These are phyloP conservation scores for Aspergillus saccharolyticus DNA, from an alignment of 495 filamentous ascomycete genomes.

Conservation along the genomic window DNA sequence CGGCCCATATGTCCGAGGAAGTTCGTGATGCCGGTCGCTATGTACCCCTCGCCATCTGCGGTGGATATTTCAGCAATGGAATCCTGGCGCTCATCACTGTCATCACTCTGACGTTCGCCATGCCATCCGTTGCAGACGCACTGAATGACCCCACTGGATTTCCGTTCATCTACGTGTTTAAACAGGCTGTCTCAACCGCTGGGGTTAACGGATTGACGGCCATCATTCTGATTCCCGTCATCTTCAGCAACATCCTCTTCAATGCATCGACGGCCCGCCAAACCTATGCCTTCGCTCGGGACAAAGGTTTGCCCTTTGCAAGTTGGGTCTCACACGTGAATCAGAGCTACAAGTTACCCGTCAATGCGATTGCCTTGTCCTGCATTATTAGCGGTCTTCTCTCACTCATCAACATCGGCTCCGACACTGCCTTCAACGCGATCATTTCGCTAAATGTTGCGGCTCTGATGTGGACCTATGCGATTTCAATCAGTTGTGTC, in stretches of 20 bases:
- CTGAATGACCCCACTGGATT: conserved; percentile 25
- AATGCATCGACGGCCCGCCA: conserved; percentile 19
- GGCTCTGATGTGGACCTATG: conserved; percentile 1
- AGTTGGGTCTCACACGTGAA: conserved; percentile 27
- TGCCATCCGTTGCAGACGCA: conserved; percentile 30
- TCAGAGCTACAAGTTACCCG: conserved; percentile 27
- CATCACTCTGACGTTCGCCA: conserved; percentile 33
- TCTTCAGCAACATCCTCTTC: conserved; percentile 20
- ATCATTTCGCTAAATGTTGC: conserved; percentile 39
- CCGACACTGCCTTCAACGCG: conserved; percentile 50
- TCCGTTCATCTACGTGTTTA: conserved; percentile 31
- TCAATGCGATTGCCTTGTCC: conserved; percentile 21
- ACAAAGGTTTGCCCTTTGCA: conserved; percentile 43
- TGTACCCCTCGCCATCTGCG: conserved; percentile 29
- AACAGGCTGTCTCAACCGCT: conserved; percentile 18
- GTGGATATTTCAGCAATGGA: conserved; percentile 31
- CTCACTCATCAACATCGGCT: conserved; percentile 40
- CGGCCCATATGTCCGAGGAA: conserved; percentile 39
- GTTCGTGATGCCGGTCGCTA: conserved; percentile 33
- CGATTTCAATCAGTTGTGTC: conserved; percentile 2
- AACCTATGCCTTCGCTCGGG: conserved; percentile 18
- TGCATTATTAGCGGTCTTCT: conserved; percentile 16
- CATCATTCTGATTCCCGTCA: conserved; percentile 23
- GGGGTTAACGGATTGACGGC: conserved; percentile 21
- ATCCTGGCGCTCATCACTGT: conserved; percentile 33